A percentile compares a stretch with the other conserved stretches of the same genome.
Evolutionary conservation across 2,329 filamentous ascomycete genomes (phyloP).

Genomic region (Tolypocladium endophyticum): DNA sequence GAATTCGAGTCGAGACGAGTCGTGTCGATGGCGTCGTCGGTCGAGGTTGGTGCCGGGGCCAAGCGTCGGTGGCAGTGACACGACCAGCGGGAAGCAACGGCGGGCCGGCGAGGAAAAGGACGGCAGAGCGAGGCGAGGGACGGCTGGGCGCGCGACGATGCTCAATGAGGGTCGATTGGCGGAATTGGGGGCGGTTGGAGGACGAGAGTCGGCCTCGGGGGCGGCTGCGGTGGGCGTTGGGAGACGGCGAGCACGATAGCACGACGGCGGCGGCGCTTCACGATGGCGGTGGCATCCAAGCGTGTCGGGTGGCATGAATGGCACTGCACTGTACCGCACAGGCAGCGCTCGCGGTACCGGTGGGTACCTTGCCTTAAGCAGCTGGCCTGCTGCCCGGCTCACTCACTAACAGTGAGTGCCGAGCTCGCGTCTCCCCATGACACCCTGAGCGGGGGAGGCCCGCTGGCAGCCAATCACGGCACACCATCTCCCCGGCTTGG

Average conservation of each 20-base stretch:
- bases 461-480: constrained; percentile 18
- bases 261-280: constrained; percentile 1
- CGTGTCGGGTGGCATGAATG: background rate
- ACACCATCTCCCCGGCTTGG: constrained; percentile 7
- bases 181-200: background rate
- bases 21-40: background rate
- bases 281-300: constrained; percentile 4
- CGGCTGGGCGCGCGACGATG: background rate
- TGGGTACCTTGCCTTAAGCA: too few species aligned
- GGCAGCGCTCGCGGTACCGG: too few species aligned
- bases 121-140: background rate
- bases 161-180: background rate
- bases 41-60: background rate
- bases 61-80: background rate
- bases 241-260: background rate
- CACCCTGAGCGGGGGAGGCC: constrained; percentile 26
- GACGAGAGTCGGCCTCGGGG: background rate
- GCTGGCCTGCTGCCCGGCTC: background rate
- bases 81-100: background rate
- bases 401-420: background rate
- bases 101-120: background rate
- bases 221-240: background rate
- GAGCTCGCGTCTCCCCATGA: constrained; percentile 19
- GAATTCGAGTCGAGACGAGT: background rate
- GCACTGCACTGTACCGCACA: background rate